These are phyloP conservation scores for Pochonia chlamydosporia DNA, from an alignment of 2,329 filamentous ascomycete genomes.

Conservation along the genomic window DNA sequence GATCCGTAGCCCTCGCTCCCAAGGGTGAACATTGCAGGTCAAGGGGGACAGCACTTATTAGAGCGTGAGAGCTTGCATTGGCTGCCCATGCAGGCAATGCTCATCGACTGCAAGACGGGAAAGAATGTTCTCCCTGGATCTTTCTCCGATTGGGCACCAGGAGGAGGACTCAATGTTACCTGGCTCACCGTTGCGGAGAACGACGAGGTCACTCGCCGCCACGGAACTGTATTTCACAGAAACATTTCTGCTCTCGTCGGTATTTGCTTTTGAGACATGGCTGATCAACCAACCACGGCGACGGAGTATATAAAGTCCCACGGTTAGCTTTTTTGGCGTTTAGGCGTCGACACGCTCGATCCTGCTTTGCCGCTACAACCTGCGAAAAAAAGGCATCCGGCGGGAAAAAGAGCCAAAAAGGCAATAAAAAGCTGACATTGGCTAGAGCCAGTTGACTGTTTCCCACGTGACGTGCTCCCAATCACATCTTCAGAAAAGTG, in stretches of 20 bases:
- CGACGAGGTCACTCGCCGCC: constrained; percentile 2
- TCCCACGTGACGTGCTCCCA: too few relatives aligned
- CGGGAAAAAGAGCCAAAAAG: too few relatives aligned
- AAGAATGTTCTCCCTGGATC: neutral
- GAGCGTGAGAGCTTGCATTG: constrained; percentile 3
- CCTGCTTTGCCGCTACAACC: neutral
- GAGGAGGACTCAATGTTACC: neutral
- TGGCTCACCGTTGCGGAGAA: constrained; percentile 10
- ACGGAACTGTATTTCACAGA: constrained; percentile 3
- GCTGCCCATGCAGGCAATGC: constrained; percentile 1
- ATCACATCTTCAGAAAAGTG: too few relatives aligned
- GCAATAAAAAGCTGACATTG: too few relatives aligned
- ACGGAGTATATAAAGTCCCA: neutral
- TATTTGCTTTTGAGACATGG: constrained; percentile 10
- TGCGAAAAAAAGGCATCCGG: too few relatives aligned
- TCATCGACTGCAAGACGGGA: constrained; percentile 4
- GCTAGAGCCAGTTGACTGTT: too few relatives aligned
- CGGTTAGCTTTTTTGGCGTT: neutral
- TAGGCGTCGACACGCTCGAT: neutral
- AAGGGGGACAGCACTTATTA: neutral
- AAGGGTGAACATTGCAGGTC: neutral
- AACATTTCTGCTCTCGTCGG: neutral
- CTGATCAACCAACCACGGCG: constrained; percentile 1
- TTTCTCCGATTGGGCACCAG: constrained; percentile 5
- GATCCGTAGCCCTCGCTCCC: neutral